These are phyloP conservation scores for Rhododendron vialii DNA, from an alignment of 148 eudicot species.

Conservation along the genomic window DNA sequence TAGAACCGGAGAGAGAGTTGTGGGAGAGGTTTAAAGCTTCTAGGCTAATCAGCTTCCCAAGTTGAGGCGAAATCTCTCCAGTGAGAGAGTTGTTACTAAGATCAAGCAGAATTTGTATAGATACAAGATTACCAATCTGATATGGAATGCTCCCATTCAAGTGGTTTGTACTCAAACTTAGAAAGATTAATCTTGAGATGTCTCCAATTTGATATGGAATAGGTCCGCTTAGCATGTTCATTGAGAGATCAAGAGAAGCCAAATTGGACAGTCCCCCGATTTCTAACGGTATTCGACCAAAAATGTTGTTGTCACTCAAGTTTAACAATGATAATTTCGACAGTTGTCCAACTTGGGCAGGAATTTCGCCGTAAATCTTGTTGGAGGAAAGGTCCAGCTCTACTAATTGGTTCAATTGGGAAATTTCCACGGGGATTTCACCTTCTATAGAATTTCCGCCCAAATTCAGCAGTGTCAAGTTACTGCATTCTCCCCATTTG, in stretches of 20 bases:
- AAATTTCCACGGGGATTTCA: too few species aligned
- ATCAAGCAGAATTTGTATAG: constrained; percentile 22
- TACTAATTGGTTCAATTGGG: too few species aligned
- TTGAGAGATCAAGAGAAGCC: constrained; percentile 15
- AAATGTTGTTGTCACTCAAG: constrained; percentile 19
- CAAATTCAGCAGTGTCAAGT: not conserved
- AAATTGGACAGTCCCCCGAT: constrained; percentile 4
- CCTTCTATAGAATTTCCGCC: too few species aligned
- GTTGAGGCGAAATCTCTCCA: constrained; percentile 14
- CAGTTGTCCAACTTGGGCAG: not conserved
- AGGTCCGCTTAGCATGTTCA: constrained; percentile 16
- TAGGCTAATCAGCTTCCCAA: constrained; percentile 11
- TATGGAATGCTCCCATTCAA: constrained; percentile 16
- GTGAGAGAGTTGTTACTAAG: constrained; percentile 23
- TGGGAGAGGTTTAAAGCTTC: constrained; percentile 29
- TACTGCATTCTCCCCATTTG: not conserved
- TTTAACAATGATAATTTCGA: not conserved
- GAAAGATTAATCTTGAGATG: not conserved
- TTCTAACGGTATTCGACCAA: constrained; percentile 10
- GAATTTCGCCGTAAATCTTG: too few species aligned
- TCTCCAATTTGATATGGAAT: constrained; percentile 21
- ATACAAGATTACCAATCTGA: constrained; percentile 15
- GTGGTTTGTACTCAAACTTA: constrained; percentile 24
- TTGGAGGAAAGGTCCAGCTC: too few species aligned
- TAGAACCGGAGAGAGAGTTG: constrained; percentile 23